Evolutionary conservation across 108 stramenopile genomes (phyloP).

Genomic region (Skeletonema costatum): DNA sequence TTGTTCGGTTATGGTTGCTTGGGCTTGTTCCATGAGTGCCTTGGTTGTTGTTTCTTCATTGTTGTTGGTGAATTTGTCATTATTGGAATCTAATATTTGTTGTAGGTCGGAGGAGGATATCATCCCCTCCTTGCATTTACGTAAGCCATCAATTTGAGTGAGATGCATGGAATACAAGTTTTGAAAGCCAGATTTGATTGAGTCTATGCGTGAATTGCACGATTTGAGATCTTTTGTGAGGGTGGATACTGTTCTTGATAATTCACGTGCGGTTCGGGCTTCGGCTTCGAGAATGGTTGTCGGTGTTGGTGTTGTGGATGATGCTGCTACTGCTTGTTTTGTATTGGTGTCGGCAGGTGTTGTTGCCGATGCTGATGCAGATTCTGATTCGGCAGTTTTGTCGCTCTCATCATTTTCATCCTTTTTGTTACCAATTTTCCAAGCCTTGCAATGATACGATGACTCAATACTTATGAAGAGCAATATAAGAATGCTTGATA

Average conservation of each 20-base stretch:
- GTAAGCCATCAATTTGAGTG: slow-evolving; percentile 21
- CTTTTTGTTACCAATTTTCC: too few species aligned
- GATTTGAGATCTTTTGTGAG: slow-evolving; percentile 16
- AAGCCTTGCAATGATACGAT: neutral
- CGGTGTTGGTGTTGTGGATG: slow-evolving; percentile 5
- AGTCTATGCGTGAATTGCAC: slow-evolving; percentile 19
- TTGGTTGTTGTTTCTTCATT: neutral
- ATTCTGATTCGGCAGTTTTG: neutral
- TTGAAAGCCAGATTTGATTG: slow-evolving; percentile 26
- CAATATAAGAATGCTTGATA: neutral
- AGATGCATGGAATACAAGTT: slow-evolving; percentile 25
- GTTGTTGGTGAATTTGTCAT: neutral
- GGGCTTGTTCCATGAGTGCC: slow-evolving; percentile 13
- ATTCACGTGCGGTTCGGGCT: slow-evolving; percentile 39
- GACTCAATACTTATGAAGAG: neutral
- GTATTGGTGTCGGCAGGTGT: too few species aligned
- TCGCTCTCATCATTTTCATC: neutral
- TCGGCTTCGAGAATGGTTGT: slow-evolving; percentile 39
- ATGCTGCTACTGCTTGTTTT: neutral
- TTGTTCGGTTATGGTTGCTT: neutral
- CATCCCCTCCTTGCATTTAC: slow-evolving; percentile 36
- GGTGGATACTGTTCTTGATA: slow-evolving; percentile 12
- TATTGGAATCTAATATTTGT: neutral
- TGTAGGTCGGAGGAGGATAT: slow-evolving; percentile 7
- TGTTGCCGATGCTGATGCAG: too few species aligned